Evolutionary conservation across 306 rosid species (phyloP).

Genomic region (Begonia loranthoides): DNA sequence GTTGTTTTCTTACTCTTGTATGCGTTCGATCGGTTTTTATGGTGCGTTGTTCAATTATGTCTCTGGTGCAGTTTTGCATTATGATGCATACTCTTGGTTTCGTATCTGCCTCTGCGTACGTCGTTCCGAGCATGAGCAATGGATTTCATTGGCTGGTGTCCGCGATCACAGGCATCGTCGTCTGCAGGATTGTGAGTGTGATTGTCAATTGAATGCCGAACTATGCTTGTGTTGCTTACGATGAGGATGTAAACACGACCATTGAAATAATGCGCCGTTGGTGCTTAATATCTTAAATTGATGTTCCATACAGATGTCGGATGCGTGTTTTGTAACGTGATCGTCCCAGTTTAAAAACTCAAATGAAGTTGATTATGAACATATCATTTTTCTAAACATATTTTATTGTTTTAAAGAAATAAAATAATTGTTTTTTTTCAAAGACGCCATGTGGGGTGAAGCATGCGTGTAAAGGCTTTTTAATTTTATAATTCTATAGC

Average conservation of each 20-base stretch:
- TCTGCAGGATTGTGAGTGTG: conserved; percentile 57
- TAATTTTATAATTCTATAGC: no score
- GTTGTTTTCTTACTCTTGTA: no score
- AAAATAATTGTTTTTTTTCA: no score
- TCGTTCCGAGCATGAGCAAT: conserved; percentile 26
- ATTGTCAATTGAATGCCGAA: conserved; percentile 3
- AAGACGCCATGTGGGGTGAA: no score
- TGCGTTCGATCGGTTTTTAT: no score
- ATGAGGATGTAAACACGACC: not conserved
- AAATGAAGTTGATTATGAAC: not conserved
- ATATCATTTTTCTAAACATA: not conserved
- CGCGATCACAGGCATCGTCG: conserved; percentile 41
- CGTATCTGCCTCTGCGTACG: conserved; percentile 21
- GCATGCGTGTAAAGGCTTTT: no score
- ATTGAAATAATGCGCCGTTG: not conserved
- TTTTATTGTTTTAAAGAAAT: no score
- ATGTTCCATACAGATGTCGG: not conserved
- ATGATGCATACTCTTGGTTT: conserved; percentile 9
- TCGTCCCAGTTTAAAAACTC: not conserved
- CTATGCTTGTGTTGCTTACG: conserved; percentile 3
- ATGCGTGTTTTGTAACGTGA: not conserved
- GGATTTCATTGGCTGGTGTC: conserved; percentile 52
- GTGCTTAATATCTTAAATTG: not conserved
- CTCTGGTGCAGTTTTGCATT: no score
- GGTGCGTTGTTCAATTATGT: no score